A percentile compares a stretch with the other conserved stretches of the same genome.
Conservation (phyloP, 306 rosid species). For the Trifolium dubium region DNA sequence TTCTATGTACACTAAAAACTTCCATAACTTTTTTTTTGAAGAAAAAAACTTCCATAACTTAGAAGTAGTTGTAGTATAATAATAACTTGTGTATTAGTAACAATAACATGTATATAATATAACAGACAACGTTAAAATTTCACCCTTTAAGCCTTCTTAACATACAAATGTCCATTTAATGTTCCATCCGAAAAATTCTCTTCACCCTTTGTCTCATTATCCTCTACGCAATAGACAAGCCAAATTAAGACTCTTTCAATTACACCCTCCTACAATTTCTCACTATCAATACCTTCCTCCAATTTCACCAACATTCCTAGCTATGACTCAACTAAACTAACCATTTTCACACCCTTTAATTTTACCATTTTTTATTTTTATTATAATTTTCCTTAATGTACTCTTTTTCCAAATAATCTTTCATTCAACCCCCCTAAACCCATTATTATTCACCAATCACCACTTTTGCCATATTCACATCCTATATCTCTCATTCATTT, state of each 20-base stretch:
- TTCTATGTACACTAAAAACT: too few species aligned
- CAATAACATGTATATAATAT: neutral
- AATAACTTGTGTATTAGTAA: neutral
- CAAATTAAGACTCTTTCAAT: slow-evolving; percentile 50
- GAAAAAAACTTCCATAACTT: neutral
- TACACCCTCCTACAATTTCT: slow-evolving; percentile 68
- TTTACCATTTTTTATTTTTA: neutral
- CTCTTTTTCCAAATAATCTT: slow-evolving; percentile 26
- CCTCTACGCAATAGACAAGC: slow-evolving; percentile 33
- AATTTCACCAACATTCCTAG: slow-evolving; percentile 54
- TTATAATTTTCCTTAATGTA: neutral
- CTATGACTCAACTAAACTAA: slow-evolving; percentile 42
- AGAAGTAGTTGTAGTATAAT: neutral
- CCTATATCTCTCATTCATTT: slow-evolving; percentile 20
- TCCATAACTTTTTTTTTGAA: too few species aligned
- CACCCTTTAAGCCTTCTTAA: neutral
- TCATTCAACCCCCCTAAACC: slow-evolving; percentile 58
- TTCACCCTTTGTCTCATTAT: slow-evolving; percentile 43
- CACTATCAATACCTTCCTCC: slow-evolving; percentile 56
- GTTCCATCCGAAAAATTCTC: slow-evolving; percentile 49
- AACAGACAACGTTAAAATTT: neutral
- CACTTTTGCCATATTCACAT: slow-evolving; percentile 42
- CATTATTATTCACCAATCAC: slow-evolving; percentile 42
- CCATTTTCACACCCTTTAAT: slow-evolving; percentile 35
- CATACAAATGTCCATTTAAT: neutral